Evolutionary conservation across 306 rosid genomes (phyloP).

Genomic region (Medicago ruthenica): DNA sequence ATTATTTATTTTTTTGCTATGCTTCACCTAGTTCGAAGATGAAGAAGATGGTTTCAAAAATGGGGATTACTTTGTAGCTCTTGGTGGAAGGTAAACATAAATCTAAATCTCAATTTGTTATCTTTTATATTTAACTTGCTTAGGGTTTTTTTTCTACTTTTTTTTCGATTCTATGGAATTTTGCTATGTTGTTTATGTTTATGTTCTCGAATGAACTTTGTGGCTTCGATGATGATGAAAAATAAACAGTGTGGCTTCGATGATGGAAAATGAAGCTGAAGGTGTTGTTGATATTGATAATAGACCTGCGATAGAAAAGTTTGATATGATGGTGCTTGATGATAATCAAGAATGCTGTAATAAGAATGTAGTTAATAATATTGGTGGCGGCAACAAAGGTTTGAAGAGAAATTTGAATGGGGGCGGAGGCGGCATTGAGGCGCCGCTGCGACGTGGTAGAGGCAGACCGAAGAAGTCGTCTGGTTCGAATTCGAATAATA

Average conservation of each 20-base stretch:
- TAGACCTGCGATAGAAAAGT: conserved; percentile 13
- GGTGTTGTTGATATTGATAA: background rate
- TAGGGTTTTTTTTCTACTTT: conserved; percentile 66
- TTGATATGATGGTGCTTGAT: background rate
- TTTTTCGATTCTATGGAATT: background rate
- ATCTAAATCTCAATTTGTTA: conserved; percentile 26
- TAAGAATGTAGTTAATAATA: background rate
- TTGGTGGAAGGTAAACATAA: conserved; percentile 62
- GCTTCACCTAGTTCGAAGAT: conserved; percentile 51
- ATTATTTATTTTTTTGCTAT: background rate
- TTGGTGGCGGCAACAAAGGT: background rate
- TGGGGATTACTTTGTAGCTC: conserved; percentile 64
- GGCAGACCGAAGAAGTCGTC: conserved; percentile 38
- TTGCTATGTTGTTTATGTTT: background rate
- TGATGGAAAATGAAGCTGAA: conserved; percentile 44
- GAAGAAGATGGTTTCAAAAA: conserved; percentile 50
- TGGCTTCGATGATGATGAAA: no score
- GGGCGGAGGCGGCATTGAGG: background rate
- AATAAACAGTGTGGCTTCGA: conserved; percentile 57
- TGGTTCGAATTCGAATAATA: background rate
- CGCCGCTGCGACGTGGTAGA: conserved; percentile 20
- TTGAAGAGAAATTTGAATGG: background rate
- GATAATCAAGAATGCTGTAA: background rate
- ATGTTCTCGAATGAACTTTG: background rate
- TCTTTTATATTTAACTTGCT: conserved; percentile 21